Evolutionary conservation across 495 filamentous ascomycete genomes (phyloP), one percentile per base, ranked within the genome.

Genomic region (Antarctomyces pellizariae): DNA sequence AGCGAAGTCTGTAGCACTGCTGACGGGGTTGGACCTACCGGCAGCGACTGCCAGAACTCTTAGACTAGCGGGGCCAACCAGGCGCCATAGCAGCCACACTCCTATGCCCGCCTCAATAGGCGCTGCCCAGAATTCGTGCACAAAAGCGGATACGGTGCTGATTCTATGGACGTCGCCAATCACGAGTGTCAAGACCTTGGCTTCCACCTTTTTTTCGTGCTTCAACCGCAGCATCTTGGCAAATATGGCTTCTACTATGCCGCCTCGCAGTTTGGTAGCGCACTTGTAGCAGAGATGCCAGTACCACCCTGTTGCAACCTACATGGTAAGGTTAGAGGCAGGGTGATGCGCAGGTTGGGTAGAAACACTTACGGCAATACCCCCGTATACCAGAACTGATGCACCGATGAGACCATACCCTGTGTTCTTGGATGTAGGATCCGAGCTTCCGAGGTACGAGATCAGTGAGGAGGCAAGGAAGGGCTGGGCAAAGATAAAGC

Each of bases 321-420:
- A 14, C 12, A 4, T 5, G 0, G 10, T 3, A 10, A 35, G 18
- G 10, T 35, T 4, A 9, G 8, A 6, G 18, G 10, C 6, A 17
- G 4, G 1, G 11, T 11, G 13, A 10, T 7, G 8, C 8, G 6
- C 7, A 22, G 8, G 9, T 19, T 16, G 16, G n/a, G n/a, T n/a
- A n/a, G 21, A 21, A 16, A 8, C 11, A 13, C 32, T 33, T 35
- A 49, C 47, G 3, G 56, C 61, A 19, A 66, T 49, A 2, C 64
- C 64, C 7, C 45, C 29, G 32, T 67, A 69, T 0, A 67, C 54
- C 12, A 67, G 27, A 20, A 53, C 35, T 24, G 54, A 59, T 6
- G 61, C 63, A 8, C 58, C 63, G 27, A 67, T 66, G 16, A 67
- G 34, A 3, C 59, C 59, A 37, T 65, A 59, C 28, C 51, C 47